Evolutionary conservation across 768 basidiomycete genomes (phyloP).

Genomic region (Amanita phalloides): DNA sequence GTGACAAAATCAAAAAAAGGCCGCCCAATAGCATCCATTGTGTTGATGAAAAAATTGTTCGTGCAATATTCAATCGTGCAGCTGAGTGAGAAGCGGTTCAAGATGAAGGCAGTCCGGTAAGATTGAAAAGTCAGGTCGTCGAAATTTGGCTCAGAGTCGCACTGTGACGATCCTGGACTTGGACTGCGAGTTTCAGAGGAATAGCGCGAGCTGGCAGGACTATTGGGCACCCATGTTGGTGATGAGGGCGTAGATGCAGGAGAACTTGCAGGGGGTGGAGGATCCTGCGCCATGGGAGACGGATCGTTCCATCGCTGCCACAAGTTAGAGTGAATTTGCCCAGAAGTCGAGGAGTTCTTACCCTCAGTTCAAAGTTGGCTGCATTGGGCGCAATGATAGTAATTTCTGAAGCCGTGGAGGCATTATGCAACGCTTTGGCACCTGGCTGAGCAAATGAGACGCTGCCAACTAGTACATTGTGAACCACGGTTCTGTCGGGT

Average conservation of each 20-base stretch:
- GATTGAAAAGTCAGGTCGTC: slow-evolving; percentile 60
- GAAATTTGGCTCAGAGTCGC: slow-evolving; percentile 31
- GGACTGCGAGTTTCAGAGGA: slow-evolving; percentile 11
- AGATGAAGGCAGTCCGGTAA: slow-evolving; percentile 68
- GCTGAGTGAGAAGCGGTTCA: slow-evolving; percentile 61
- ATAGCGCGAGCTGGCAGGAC: slow-evolving; percentile 5
- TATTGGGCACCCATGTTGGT: slow-evolving; percentile 16
- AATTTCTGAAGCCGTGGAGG: slow-evolving; percentile 76
- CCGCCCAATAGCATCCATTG: slow-evolving; percentile 48
- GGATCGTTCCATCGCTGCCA: slow-evolving; percentile 60
- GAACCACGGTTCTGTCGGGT: slow-evolving; percentile 48
- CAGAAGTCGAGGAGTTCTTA: slow-evolving; percentile 15
- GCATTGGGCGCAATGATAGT: slow-evolving; percentile 57
- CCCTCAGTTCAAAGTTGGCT: slow-evolving; percentile 42
- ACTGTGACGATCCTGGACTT: slow-evolving; percentile 11
- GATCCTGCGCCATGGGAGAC: slow-evolving; percentile 48
- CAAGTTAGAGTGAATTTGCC: not conserved
- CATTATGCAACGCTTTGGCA: slow-evolving; percentile 68
- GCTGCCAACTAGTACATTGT: slow-evolving; percentile 66
- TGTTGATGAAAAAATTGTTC: slow-evolving; percentile 56
- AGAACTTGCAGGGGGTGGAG: slow-evolving; percentile 21
- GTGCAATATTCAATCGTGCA: slow-evolving; percentile 65
- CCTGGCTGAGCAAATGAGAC: slow-evolving; percentile 71
- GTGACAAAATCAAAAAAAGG: slow-evolving; percentile 72
- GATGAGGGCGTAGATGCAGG: slow-evolving; percentile 19